Percentiles rank a stretch among this genome's conserved stretches.
Conservation (phyloP, 495 filamentous ascomycete species). For the Geoglossum glabrum region DNA sequence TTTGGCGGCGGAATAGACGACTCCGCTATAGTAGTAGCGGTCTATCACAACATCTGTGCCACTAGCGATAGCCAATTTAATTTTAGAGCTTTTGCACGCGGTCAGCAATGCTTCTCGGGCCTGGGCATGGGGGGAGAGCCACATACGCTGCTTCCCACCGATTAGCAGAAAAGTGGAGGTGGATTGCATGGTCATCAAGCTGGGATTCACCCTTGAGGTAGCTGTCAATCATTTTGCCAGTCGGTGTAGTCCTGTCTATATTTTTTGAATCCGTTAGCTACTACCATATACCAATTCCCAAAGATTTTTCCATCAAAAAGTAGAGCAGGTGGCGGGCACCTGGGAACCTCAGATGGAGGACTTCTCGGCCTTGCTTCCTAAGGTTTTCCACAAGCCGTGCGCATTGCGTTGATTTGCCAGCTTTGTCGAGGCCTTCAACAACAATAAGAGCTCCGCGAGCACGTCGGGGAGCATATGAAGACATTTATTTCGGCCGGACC, state of each 20-base stretch:
- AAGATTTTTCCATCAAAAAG: not conserved
- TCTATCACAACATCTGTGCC: constrained; percentile 71
- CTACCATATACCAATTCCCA: not conserved
- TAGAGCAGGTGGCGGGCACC: constrained; percentile 29
- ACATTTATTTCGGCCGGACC: no score
- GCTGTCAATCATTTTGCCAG: constrained; percentile 71
- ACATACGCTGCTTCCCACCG: constrained; percentile 68
- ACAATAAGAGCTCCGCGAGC: constrained; percentile 52
- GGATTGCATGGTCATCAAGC: constrained; percentile 80
- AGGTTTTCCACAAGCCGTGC: constrained; percentile 45
- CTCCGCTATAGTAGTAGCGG: constrained; percentile 83
- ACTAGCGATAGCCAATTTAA: constrained; percentile 34
- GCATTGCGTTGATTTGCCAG: constrained; percentile 92
- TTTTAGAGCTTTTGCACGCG: constrained; percentile 21
- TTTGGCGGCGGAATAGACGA: constrained; percentile 92
- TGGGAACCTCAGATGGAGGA: constrained; percentile 70
- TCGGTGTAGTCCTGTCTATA: constrained; percentile 72
- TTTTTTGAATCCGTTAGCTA: not conserved
- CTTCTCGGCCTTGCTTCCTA: constrained; percentile 36
- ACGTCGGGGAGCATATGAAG: not conserved
- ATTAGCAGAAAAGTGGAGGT: constrained; percentile 89
- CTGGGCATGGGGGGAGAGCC: not conserved
- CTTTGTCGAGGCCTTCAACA: constrained; percentile 83
- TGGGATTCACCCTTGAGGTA: constrained; percentile 60
- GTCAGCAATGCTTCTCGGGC: not conserved